These are phyloP conservation scores for Penicillium canescens DNA, from an alignment of 495 filamentous ascomycete species.

Conservation along the genomic window DNA sequence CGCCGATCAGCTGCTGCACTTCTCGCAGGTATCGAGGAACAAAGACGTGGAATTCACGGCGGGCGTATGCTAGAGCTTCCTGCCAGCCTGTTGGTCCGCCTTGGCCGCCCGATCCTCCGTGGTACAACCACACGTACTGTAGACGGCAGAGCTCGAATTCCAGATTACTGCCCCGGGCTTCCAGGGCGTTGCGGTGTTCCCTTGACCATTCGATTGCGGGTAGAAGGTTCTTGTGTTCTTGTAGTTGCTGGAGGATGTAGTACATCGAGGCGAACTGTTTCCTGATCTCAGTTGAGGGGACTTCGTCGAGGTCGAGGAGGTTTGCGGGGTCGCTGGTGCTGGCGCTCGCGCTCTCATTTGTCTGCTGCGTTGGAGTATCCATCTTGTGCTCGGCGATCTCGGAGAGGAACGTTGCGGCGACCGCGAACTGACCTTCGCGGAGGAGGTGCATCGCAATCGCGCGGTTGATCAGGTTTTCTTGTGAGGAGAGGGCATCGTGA, in stretches of 20 bases:
- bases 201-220: constrained; percentile 89
- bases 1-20: constrained; percentile 71
- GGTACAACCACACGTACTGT: constrained; percentile 83
- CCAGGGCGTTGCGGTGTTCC: constrained; percentile 65
- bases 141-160: constrained; percentile 91
- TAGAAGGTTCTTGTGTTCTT: constrained; percentile 63
- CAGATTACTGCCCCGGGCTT: constrained; percentile 83
- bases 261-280: constrained; percentile 87
- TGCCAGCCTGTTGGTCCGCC: constrained; percentile 30
- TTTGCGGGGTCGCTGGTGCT: constrained; percentile 18
- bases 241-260: constrained; percentile 75
- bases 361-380: constrained; percentile 12
- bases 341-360: neutral
- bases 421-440: constrained; percentile 88
- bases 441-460: constrained; percentile 96
- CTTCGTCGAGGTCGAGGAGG: constrained; percentile 50
- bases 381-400: constrained; percentile 52
- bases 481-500: constrained; percentile 76
- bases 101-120: constrained; percentile 36
- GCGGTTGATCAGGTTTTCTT: constrained; percentile 77
- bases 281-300: constrained; percentile 69
- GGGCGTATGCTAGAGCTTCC: constrained; percentile 72
- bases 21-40: constrained; percentile 68
- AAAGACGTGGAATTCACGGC: constrained; percentile 64
- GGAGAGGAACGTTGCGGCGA: constrained; percentile 76